These are phyloP conservation scores for Theobroma cacao DNA, from an alignment of 345 rosid species.

Conservation along the genomic window DNA sequence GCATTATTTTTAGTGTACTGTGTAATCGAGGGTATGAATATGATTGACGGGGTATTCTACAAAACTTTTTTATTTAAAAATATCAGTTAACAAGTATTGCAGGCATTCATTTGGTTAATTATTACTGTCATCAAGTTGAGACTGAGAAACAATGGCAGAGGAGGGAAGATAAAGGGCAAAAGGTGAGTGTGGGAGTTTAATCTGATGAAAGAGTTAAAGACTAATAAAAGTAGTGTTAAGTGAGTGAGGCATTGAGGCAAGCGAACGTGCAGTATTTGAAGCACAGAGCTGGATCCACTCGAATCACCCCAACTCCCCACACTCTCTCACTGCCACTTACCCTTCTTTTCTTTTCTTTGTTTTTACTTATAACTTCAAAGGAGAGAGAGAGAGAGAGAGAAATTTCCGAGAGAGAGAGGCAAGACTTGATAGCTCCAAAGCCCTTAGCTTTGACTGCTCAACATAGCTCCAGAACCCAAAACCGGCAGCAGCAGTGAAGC, in stretches of 20 bases:
- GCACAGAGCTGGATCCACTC: conserved; percentile 42
- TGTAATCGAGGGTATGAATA: too few relatives aligned
- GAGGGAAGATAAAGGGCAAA: background rate
- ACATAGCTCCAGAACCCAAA: conserved; percentile 16
- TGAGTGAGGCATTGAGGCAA: conserved; percentile 21
- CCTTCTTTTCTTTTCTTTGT: background rate
- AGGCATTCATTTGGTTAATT: background rate
- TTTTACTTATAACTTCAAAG: background rate
- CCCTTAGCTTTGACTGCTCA: conserved; percentile 27
- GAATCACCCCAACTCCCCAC: background rate
- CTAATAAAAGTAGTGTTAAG: too few relatives aligned
- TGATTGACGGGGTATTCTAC: too few relatives aligned
- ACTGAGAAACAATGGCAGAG: too few relatives aligned
- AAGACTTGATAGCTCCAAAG: background rate
- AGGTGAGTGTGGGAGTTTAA: background rate
- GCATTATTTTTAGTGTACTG: too few relatives aligned
- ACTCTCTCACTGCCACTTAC: background rate
- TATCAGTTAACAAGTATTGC: too few relatives aligned
- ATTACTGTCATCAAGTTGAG: too few relatives aligned
- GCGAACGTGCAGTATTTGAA: conserved; percentile 40
- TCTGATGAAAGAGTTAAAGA: too few relatives aligned
- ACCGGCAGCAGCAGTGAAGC: conserved; percentile 10
- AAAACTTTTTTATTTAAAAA: too few relatives aligned
- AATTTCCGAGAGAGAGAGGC: conserved; percentile 5
- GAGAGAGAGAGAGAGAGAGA: background rate